Evolutionary conservation across 495 filamentous ascomycete genomes (phyloP).

Genomic region (Cryomyces minteri): DNA sequence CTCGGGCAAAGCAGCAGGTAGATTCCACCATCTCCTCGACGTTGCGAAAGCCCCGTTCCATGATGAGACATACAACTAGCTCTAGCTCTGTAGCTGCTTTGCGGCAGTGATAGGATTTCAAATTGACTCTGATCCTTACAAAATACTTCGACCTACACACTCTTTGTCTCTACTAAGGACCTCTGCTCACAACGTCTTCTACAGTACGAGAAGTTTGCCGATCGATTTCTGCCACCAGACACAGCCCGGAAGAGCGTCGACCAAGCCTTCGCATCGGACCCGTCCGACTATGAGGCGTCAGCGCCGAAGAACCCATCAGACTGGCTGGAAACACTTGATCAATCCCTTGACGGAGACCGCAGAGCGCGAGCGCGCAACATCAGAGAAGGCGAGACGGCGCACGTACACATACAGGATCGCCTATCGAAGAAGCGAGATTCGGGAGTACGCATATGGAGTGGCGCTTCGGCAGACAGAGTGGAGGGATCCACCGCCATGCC

Average conservation of each 20-base stretch:
- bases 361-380: slow-evolving; percentile 4
- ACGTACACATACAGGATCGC: background rate
- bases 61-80: slow-evolving; percentile 41
- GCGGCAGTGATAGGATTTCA: slow-evolving; percentile 28
- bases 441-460: slow-evolving; percentile 21
- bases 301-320: background rate
- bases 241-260: slow-evolving; percentile 7
- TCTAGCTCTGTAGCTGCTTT: slow-evolving; percentile 51
- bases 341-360: slow-evolving; percentile 4
- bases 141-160: slow-evolving; percentile 2
- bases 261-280: slow-evolving; percentile 3
- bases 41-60: slow-evolving; percentile 6
- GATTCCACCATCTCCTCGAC: background rate
- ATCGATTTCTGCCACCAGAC: slow-evolving; percentile 9
- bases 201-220: slow-evolving; percentile 19
- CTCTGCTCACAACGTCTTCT: background rate
- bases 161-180: slow-evolving; percentile 4
- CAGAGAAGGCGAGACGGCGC: slow-evolving; percentile 4
- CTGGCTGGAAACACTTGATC: slow-evolving; percentile 6
- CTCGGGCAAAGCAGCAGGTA: slow-evolving; percentile 20
- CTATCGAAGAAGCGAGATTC: background rate
- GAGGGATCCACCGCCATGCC: slow-evolving; percentile 18
- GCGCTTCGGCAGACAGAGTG: slow-evolving; percentile 24
- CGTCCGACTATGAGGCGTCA: slow-evolving; percentile 1
- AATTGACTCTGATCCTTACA: slow-evolving; percentile 11